Evolutionary conservation across 164 flowering plant species (phyloP), one percentile per base, ranked within the genome.

Genomic region (Tetracentron sinense): DNA sequence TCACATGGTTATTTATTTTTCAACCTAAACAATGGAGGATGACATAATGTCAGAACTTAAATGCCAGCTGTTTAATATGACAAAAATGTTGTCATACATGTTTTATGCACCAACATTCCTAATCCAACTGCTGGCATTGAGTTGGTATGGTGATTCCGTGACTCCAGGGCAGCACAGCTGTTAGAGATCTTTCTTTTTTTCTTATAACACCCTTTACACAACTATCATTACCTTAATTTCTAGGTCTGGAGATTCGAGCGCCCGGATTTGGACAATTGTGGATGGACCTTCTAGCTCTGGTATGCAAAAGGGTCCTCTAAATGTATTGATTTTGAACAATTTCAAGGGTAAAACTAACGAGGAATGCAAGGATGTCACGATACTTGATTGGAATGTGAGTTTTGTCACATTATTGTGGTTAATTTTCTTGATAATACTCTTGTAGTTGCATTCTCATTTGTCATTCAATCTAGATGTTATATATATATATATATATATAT

Each of bases 341-440:
- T 86, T 78, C 46, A 89, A 87, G 77, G 92, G 97, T 59, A 85
- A 76, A 74, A 82, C 89, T 51, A 86, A 77, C 69, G 97, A 94
- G 79, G 85, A 89, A 69, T 82, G 87, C 82, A 91, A 89, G 75
- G 97, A 94, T 70, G 96, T 94, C 21, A 94, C 99, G 1, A 91
- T 97, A 33, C 92, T 94, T 61, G 99, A 94, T 70, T 94, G 99
- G 99, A 94, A 91, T 82, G 99, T 94, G 75, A 89, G 97, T 77
- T 65, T 61, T 54, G 17, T 48, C 16, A 19, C 44, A 27, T 4
- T 44, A 28, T 42, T 52, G 0, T 46, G 60, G 22, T n/a, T 50
- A 21, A 6, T 27, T 42, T 67, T 49, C 17, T 27, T 48, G 21
- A 10, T 22, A 23, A 56, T 14, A 22, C 2, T 7, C n/a, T 56